phyloP scores from a whole-genome alignment of 176 grass and related monocot species.

The Paspalum vaginatum region DNA sequence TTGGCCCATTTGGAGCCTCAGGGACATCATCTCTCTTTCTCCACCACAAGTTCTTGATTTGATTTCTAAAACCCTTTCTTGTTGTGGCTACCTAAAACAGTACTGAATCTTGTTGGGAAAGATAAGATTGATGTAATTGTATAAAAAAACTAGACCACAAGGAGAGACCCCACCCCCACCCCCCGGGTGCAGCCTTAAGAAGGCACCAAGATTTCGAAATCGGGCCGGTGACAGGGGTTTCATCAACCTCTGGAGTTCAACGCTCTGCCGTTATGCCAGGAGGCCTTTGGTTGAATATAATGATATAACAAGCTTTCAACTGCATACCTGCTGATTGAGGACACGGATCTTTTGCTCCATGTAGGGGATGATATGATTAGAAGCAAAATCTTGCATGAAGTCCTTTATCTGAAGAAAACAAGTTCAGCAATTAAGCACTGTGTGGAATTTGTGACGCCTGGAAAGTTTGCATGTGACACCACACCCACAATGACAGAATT shows the following conservation, averaged over 20 bases:
- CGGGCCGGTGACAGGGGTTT: too few relatives aligned
- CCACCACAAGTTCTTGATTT: constrained; percentile 99
- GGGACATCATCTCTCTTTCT: constrained; percentile 93
- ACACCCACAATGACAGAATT: constrained; percentile 8
- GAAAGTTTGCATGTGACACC: constrained; percentile 9
- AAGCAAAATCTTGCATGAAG: constrained; percentile 94
- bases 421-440: constrained; percentile 6
- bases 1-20: constrained; percentile 80
- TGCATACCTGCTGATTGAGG: constrained; percentile 95
- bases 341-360: constrained; percentile 97
- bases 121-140: neutral
- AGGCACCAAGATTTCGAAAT: too few relatives aligned
- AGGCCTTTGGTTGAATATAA: constrained; percentile 1
- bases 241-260: too few relatives aligned
- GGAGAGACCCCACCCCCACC: too few relatives aligned
- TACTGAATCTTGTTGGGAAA: constrained; percentile 27
- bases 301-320: constrained; percentile 1
- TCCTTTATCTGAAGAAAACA: constrained; percentile 83
- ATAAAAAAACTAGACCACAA: too few relatives aligned
- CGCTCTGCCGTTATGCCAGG: too few relatives aligned
- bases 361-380: constrained; percentile 95
- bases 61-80: constrained; percentile 97
- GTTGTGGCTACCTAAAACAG: constrained; percentile 80
- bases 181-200: too few relatives aligned
- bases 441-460: constrained; percentile 11